phyloP scores from a whole-genome alignment of 768 basidiomycete species.

The Mrakia frigida region DNA sequence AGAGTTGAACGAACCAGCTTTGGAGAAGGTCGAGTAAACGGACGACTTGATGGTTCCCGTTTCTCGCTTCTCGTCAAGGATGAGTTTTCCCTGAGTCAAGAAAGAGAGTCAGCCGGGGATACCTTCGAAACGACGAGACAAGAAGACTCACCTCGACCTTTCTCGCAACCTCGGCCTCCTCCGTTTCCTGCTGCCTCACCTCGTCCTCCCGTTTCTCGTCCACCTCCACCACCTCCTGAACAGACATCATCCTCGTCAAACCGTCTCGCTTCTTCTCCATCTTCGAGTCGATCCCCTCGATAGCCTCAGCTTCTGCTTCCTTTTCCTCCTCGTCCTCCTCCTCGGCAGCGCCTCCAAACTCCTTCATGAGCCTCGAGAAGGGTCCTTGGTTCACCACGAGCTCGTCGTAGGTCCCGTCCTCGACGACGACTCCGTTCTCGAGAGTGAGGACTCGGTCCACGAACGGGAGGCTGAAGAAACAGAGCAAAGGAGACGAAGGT shows the following conservation, averaged over 20 bases:
- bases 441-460: constrained; percentile 72
- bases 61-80: constrained; percentile 18
- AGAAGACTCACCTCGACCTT: constrained; percentile 10
- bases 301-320: constrained; percentile 1
- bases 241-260: constrained; percentile 8
- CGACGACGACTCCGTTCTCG: constrained; percentile 67
- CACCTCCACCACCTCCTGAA: neutral
- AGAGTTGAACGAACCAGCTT: constrained; percentile 50
- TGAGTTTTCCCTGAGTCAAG: constrained; percentile 45
- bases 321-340: constrained; percentile 45
- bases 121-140: constrained; percentile 36
- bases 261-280: neutral
- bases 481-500: too few relatives aligned
- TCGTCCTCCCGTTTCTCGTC: neutral
- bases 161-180: constrained; percentile 10
- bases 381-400: constrained; percentile 57
- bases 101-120: too few relatives aligned
- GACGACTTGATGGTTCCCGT: constrained; percentile 49
- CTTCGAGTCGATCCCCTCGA: constrained; percentile 1
- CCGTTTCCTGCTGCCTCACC: neutral
- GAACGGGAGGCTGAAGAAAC: constrained; percentile 53
- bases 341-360: constrained; percentile 56
- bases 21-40: constrained; percentile 64
- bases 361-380: constrained; percentile 56
- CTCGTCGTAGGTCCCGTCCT: constrained; percentile 70